Base-by-base conservation (phyloP, 768 basidiomycete genomes). In the Phaeotremella skinneri region DNA sequence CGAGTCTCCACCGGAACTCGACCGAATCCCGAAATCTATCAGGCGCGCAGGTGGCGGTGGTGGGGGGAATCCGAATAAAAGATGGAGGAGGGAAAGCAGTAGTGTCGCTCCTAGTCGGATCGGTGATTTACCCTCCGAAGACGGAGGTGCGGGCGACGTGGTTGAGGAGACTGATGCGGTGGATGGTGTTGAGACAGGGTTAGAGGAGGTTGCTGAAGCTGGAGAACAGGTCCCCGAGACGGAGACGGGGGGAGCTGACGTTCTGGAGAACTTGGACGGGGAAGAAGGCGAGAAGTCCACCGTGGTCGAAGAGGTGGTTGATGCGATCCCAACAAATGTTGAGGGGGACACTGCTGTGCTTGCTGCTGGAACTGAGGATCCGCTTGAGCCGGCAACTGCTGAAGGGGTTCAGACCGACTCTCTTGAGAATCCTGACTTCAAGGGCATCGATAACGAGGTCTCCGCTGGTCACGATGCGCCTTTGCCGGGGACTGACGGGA, bases 1-100 rank as follows among this genome's bases (percentile, higher is more conserved):
- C 60, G 75, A 78, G 25, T 76, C 75, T 26, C 79, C 79, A 4
- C 68, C 76, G 17, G 67, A 75, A 27, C 61, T 70, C 21, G 75
- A 74, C 58, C 61, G 69, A 7, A 66, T 70, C 23, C 69, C 72
- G 2, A 70, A 73, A 59, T 64, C 71, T 27, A 25, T 58, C 27
- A 39, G 59, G 42, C 43, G 55, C 6, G 32, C 17, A 7, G 5
- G 25, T 25, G 20, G 16, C 4, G 30, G 26, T 26, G 20, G 23
- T 13, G 53, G 5, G 14, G 45, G 58, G 53, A 68, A 68, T 56
- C 61, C 61, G 42, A 65, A 71, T 39, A 69, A 69, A 59, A n/a
- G 68, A 25, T 59, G 61, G 62, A 67, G 67, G 57, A 65, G 66
- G 50, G 72, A 68, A 31, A 63, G 61, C 23, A 62, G 57, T 29